Evolutionary conservation across 192 early-diverging fungal genomes (phyloP).

Genomic region (Linnemannia elongata): DNA sequence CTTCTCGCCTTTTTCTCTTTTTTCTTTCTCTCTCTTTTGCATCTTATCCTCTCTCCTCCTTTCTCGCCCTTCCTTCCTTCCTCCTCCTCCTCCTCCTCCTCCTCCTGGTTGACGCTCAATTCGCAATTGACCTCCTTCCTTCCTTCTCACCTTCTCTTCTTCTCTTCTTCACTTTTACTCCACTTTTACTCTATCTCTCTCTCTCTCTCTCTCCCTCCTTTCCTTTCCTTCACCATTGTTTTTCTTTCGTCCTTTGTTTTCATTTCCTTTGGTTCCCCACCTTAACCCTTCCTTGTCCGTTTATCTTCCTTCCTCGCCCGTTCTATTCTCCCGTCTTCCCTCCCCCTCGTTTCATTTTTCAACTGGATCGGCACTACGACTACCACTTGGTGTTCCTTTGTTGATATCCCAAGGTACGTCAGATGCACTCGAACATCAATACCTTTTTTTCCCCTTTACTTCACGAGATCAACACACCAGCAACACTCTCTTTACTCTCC

Average conservation of each 20-base stretch:
- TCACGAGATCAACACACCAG: too few relatives aligned
- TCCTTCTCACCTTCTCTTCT: neutral
- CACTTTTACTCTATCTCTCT: neutral
- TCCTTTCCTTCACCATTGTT: too few relatives aligned
- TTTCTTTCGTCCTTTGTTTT: neutral
- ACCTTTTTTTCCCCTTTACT: neutral
- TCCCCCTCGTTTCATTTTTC: constrained; percentile 7
- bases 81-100: neutral
- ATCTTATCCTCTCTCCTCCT: neutral
- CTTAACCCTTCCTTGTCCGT: neutral
- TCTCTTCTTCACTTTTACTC: neutral
- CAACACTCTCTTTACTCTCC: too few relatives aligned
- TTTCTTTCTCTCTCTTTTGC: neutral
- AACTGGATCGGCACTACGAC: neutral
- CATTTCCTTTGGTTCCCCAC: neutral
- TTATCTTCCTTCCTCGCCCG: neutral
- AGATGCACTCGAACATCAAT: constrained; percentile 8
- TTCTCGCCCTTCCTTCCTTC: neutral
- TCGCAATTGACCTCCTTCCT: neutral
- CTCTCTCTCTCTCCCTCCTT: too few relatives aligned
- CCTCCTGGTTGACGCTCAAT: neutral
- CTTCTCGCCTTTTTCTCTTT: neutral
- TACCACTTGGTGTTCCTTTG: neutral
- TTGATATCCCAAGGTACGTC: neutral
- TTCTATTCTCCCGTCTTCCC: neutral